A percentile compares a stretch with the other conserved stretches of the same genome.
These are phyloP conservation scores for Hymenoscyphus scutula DNA, from an alignment of 2,329 filamentous ascomycete genomes.

Conservation along the genomic window DNA sequence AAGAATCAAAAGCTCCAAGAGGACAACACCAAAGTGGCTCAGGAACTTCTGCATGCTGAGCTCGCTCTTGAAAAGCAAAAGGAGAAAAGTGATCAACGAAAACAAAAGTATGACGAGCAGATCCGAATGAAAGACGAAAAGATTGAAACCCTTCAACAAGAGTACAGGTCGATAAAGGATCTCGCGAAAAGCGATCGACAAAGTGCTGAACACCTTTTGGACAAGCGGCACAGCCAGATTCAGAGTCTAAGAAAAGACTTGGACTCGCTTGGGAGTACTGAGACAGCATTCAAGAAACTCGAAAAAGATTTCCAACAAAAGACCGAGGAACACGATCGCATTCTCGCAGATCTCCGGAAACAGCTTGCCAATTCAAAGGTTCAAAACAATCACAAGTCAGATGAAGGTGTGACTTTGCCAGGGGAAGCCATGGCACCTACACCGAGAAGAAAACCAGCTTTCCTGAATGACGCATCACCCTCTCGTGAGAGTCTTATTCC, in stretches of 20 bases:
- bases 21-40: slow-evolving; percentile 33
- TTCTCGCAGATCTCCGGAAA: slow-evolving; percentile 22
- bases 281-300: slow-evolving; percentile 20
- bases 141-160: slow-evolving; percentile 44
- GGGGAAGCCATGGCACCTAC: background rate
- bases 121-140: slow-evolving; percentile 48
- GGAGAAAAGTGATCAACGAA: slow-evolving; percentile 40
- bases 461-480: slow-evolving; percentile 11
- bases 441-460: background rate
- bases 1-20: slow-evolving; percentile 29
- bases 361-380: slow-evolving; percentile 21
- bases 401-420: background rate
- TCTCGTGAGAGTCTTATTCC: slow-evolving; percentile 26
- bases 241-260: slow-evolving; percentile 54
- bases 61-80: slow-evolving; percentile 28
- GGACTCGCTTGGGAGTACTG: slow-evolving; percentile 42
- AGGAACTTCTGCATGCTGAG: slow-evolving; percentile 32
- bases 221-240: slow-evolving; percentile 57
- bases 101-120: slow-evolving; percentile 44
- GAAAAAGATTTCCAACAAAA: slow-evolving; percentile 23
- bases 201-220: slow-evolving; percentile 54
- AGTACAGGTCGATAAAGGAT: slow-evolving; percentile 52
- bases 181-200: slow-evolving; percentile 52
- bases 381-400: background rate
- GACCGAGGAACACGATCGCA: slow-evolving; percentile 22